A percentile compares a stretch with the other conserved stretches of the same genome.
Conservation (phyloP, 2,329 filamentous ascomycete species). For the Didymella lethalis region DNA sequence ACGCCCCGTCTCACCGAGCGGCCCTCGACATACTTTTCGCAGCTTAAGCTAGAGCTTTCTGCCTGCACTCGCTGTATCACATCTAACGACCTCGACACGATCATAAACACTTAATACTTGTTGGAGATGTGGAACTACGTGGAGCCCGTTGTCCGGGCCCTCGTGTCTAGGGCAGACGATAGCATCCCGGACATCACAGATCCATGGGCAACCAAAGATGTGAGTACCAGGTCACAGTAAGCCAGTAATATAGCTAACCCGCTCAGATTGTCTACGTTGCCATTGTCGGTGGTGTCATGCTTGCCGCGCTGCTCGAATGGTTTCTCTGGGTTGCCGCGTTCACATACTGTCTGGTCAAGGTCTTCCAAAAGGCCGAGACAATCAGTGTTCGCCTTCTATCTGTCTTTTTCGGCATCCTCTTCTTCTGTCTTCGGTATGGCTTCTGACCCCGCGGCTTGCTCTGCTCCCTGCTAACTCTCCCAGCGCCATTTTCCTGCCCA, state of each 20-base stretch:
- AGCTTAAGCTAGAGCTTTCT: conserved; percentile 20
- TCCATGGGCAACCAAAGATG: conserved; percentile 52
- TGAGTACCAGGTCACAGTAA: conserved; percentile 34
- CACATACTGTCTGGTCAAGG: conserved; percentile 87
- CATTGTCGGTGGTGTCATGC: conserved; percentile 81
- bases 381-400: conserved; percentile 82
- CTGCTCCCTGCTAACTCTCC: conserved; percentile 27
- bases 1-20: conserved; percentile 18
- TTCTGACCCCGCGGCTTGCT: neutral
- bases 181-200: conserved; percentile 45
- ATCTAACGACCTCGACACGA: conserved; percentile 27
- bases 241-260: conserved; percentile 24
- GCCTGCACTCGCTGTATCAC: conserved; percentile 23
- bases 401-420: conserved; percentile 75
- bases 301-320: conserved; percentile 90
- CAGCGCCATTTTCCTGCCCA: conserved; percentile 85
- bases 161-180: conserved; percentile 40
- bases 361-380: conserved; percentile 87
- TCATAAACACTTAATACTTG: conserved; percentile 29
- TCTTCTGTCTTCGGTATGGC: conserved; percentile 75
- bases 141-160: conserved; percentile 31
- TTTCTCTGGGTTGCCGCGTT: conserved; percentile 95
- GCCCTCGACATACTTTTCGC: conserved; percentile 10
- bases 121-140: conserved; percentile 38
- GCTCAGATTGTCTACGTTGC: conserved; percentile 81